Conservation (phyloP, 2,329 filamentous ascomycete genomes). For the Fusarium sp. region DNA sequence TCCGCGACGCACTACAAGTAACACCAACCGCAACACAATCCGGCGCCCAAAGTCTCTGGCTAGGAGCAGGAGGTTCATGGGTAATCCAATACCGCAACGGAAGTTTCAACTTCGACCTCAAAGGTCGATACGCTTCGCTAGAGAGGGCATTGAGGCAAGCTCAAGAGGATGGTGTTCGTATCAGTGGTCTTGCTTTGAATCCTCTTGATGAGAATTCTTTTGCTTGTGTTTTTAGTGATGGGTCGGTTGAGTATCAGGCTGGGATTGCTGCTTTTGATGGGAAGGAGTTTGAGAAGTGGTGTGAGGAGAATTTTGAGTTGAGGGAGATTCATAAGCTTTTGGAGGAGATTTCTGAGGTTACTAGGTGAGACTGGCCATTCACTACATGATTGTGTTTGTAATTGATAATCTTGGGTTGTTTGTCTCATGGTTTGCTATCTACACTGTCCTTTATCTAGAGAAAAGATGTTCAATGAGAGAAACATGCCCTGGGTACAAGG, state of each 20-base stretch:
- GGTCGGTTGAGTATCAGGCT: slow-evolving; percentile 7
- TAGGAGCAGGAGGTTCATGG: slow-evolving; percentile 34
- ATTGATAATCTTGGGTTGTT: neutral
- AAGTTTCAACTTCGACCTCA: slow-evolving; percentile 30
- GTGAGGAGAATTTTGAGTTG: slow-evolving; percentile 26
- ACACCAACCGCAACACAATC: slow-evolving; percentile 13
- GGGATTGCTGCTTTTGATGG: slow-evolving; percentile 21
- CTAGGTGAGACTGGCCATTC: neutral
- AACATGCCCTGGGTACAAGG: neutral
- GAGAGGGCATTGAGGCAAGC: slow-evolving; percentile 1
- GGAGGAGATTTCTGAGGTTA: neutral
- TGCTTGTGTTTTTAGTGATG: slow-evolving; percentile 33
- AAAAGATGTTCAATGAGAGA: neutral
- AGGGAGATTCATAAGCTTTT: neutral
- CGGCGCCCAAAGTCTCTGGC: slow-evolving; percentile 33
- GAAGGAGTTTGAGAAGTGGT: slow-evolving; percentile 34
- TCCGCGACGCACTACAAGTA: slow-evolving; percentile 17
- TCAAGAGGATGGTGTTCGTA: slow-evolving; percentile 6
- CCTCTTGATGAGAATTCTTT: slow-evolving; percentile 20
- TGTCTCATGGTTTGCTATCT: neutral
- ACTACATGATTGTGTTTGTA: neutral
- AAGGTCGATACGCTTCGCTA: slow-evolving; percentile 25
- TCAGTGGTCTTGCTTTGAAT: slow-evolving; percentile 36
- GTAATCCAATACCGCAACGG: slow-evolving; percentile 40
- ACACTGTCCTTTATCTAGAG: neutral